These are phyloP conservation scores for Sphaerostilbella broomeana DNA, from an alignment of 2,329 filamentous ascomycete species.

Conservation along the genomic window DNA sequence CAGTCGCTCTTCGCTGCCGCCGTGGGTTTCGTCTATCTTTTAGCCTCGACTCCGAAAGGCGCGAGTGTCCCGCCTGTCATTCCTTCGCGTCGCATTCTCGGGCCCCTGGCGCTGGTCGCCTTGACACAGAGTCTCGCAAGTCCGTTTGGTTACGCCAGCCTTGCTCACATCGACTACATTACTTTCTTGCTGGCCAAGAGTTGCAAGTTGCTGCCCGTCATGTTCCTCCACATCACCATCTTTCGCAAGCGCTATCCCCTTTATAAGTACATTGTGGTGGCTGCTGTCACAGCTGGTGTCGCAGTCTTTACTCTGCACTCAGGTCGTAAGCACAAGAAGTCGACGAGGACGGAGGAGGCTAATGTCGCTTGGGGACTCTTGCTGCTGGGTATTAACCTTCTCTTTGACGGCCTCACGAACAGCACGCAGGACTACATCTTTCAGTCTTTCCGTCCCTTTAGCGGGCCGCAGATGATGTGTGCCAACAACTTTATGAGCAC, in stretches of 20 bases:
- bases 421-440: constrained; percentile 96
- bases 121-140: constrained; percentile 82
- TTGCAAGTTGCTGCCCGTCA: constrained; percentile 98
- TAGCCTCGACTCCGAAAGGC: constrained; percentile 48
- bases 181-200: constrained; percentile 96
- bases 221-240: constrained; percentile 89
- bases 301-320: constrained; percentile 91
- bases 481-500: constrained; percentile 89
- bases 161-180: constrained; percentile 94
- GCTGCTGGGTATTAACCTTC: constrained; percentile 78
- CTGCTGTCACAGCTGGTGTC: constrained; percentile 84
- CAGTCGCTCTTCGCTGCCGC: constrained; percentile 84
- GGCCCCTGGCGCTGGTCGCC: constrained; percentile 76
- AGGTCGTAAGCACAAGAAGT: constrained; percentile 48
- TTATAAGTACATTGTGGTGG: constrained; percentile 93
- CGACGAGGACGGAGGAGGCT: constrained; percentile 39
- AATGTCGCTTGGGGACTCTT: constrained; percentile 74
- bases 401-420: constrained; percentile 95
- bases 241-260: constrained; percentile 85
- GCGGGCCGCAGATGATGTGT: constrained; percentile 98
- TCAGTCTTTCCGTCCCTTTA: constrained; percentile 67
- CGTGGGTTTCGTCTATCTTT: constrained; percentile 76
- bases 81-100: constrained; percentile 66
- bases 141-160: constrained; percentile 90
- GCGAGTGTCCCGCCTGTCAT: constrained; percentile 58